Base-by-base conservation (phyloP, 768 basidiomycete genomes). In the Wakefieldia striispora region DNA sequence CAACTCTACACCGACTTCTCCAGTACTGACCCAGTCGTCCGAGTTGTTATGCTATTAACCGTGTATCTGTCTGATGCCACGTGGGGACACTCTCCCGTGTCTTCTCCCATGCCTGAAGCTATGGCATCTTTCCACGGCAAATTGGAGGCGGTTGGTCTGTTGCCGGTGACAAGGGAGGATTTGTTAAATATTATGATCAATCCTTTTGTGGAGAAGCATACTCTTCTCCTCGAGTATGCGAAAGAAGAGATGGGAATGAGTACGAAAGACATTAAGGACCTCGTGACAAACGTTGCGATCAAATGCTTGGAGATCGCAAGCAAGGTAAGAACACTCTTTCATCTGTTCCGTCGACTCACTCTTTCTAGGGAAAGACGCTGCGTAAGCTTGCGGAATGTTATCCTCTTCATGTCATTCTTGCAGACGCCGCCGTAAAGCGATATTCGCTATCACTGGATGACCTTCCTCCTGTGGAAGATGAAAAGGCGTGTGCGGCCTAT, bases 31-130 rank as follows among this genome's bases (percentile, higher is more conserved):
- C 74, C 76, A 19, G 72, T 72, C 40, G 84, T 82, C 54, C 83
- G 87, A 36, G 75, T 83, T 19, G 86, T 86, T 46, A 81, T 94
- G 68, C 75, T 91, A n/a, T 73, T 89, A 48, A 79, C 81, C 14
- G 72, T 84, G 17, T 88, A 85, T 66, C 71, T 82, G 29, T 61
- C 67, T 40, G 66, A 66, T 49, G 51, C 50, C 55, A 42, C 55
- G 33, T 44, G 59, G 53, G 44, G 49, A 19, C 65, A 66, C 35
- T 67, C 67, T 45, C 64, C 62, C 19, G 53, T 67, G 11, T 51
- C 60, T 40, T 67, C 67, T 46, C 64, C 62, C 17, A 54, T 67
- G 12, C 52, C 60, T 39, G 57, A 59, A 41, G 59, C 54, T 17
- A 12, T 68, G 36, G 12, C 54, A n/a, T 63, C 70, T 1, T 67